Evolutionary conservation across 352 stramenopile genomes (phyloP), one percentile per base, ranked within the genome.

Genomic region (Globisporangium viniferum): DNA sequence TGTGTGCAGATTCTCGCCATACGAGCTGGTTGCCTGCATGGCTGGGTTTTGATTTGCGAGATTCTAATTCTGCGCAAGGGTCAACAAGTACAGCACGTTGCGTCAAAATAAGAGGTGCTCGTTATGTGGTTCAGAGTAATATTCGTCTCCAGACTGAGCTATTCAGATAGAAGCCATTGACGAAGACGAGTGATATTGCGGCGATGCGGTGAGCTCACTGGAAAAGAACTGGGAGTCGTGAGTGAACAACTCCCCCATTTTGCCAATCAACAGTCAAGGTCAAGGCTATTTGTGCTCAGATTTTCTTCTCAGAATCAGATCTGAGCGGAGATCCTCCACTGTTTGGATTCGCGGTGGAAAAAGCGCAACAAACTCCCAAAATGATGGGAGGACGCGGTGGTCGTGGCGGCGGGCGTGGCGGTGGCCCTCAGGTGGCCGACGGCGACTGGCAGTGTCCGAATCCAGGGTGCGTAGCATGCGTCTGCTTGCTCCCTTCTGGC

Each of bases 371-470:
- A 49, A n/a, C 6, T 49, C 20, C 5, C 41, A 66, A 41, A 53
- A 85, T 84, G 74, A 77, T 74, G 64, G 73, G 70, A 44, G 70
- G 69, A 54, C 74, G 77, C 8, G 65, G 71, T 14, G 78, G 77
- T 20, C 68, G 73, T 41, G 72, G 75, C n/a, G 71, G 79, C 18
- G 68, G 74, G 27, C 74, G 79, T 9, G 79, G 76, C 53, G 77
- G 76, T 15, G 71, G 81, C n/a, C 83, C 77, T 71, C 83, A 84
- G 76, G 73, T 80, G 57, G 83, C 72, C 27, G 82, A 92, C 7
- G 85, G 87, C 29, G 85, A 94, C 74, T 94, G 87, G 87, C 69
- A 78, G 61, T 94, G 87, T 57, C 85, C 87, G n/a, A 94, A 94
- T 69, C 80, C 85, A 60, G 82, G 84, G 87, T 92, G 62, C 24